Base-by-base conservation (phyloP, 2,329 filamentous ascomycete genomes). In the Fusarium tricinctum region DNA sequence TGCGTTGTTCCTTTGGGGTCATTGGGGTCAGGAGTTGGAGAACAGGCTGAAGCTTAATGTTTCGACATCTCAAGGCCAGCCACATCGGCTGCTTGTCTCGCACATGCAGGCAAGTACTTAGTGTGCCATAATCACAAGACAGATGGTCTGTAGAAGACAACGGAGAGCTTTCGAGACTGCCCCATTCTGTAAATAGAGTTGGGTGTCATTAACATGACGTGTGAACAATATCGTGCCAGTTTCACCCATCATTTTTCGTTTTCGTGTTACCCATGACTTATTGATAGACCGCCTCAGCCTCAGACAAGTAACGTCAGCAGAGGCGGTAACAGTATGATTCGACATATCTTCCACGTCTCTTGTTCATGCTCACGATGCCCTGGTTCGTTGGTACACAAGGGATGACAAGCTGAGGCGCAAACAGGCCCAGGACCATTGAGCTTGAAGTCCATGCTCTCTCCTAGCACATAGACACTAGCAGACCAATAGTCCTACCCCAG, bases 1-100 rank as follows among this genome's bases (percentile, higher is more conserved):
- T 73, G 69, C 58, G 59, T n/a, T 32, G 44, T 46, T 43, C 60
- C 33, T 58, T 70, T 63, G 62, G 56, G 61, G 67, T 60, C 49
- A 50, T 59, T 71, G 65, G 65, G 52, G 58, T 58, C 52, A 32
- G 30, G 45, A 53, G 46, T 58, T 57, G 60, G 55, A 66, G 59
- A 63, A 52, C 32, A 42, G 58, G 50, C 42, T 64, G 38, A 40
- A 58, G 46, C 39, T 63, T 60, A 35, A 23, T 50, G 42, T 51
- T 33, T 67, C 19, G 26, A 60, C 15, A 32, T 40, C 39, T 52
- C 22, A 13, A 45, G 53, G 19, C 39, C 35, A 43, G 19, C 39
- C 35, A 43, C 43, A 47, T 45, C n/a, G 23, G 33, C 30, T 42
- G 61, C 19, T 39, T 69, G 50, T 45, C 26, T 44, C 19, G 43